Conservation (phyloP, 1,284 basidiomycete genomes). For the Boletus sp. region DNA sequence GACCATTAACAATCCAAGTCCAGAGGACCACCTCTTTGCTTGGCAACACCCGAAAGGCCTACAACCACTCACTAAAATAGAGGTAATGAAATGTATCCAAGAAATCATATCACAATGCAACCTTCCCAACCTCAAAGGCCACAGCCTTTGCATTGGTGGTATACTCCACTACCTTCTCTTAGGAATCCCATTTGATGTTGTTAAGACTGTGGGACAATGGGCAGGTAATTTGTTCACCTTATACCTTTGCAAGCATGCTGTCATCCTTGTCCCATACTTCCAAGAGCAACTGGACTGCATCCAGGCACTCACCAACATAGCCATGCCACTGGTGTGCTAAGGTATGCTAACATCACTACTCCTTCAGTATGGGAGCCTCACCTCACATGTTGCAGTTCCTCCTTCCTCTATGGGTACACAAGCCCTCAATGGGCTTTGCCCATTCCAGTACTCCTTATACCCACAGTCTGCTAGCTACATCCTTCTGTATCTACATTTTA, state of each 20-base stretch:
- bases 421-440: too few relatives aligned
- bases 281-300: too few relatives aligned
- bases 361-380: too few relatives aligned
- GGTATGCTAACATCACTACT: too few relatives aligned
- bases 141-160: conserved; percentile 10
- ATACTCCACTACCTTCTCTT: conserved; percentile 8
- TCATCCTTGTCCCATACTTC: conserved; percentile 3
- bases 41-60: conserved; percentile 1
- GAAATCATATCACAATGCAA: background rate
- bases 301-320: too few relatives aligned
- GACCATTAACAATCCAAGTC: background rate
- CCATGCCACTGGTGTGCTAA: too few relatives aligned
- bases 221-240: background rate
- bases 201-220: conserved; percentile 16
- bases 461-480: too few relatives aligned
- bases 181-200: conserved; percentile 2
- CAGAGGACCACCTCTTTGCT: background rate
- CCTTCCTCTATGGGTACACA: too few relatives aligned
- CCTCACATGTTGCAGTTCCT: too few relatives aligned
- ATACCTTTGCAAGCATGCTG: background rate
- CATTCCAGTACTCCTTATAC: too few relatives aligned
- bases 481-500: too few relatives aligned
- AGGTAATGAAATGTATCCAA: background rate
- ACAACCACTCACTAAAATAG: background rate
- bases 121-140: background rate